Evolutionary conservation across 768 basidiomycete genomes (phyloP), one percentile per base, ranked within the genome.

Genomic region (Lactarius psammicola): DNA sequence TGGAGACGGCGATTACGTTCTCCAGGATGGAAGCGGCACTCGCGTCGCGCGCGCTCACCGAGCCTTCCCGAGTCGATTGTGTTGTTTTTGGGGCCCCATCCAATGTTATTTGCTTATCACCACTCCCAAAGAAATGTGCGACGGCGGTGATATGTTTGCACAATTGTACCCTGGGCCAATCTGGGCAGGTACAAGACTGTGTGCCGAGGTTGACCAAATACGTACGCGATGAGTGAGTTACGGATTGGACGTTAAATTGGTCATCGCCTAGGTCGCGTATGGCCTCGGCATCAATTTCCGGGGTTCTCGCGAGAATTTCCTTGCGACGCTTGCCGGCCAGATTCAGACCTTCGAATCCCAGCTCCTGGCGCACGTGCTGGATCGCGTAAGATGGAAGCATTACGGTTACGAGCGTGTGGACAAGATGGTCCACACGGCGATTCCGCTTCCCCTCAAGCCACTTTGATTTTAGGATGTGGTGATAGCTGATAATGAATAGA

Each of bases 91-190:
- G 23, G 13, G 18, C n/a, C 46, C 31, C 49, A 5, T 60, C n/a
- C 9, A 60, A 2, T 28, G 26, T 7, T 2, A 30, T 46, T 6
- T 28, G 6, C 9, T 34, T 5, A 5, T 34, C 9, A 10, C 26
- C 46, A 0, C 18, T 15, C 46, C 46, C 18, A 13, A 46, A 46
- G 20, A 20, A 34, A 9, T 30, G 33, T 2, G 23, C 18, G 3
- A 62, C 61, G 5, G 49, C 53, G 33, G 20, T 15, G 15, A 62
- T 6, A 36, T 62, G 61, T 18, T 62, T 62, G 36, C 61, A 62
- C 13, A 49, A 28, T 1, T 28, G 3, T 33, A 62, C n/a, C 3
- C 53, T 20, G 15, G 61, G 51, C 18, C 30, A 62, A 15, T 54
- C 49, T n/a, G 34, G 51, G 33, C 61, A 62, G 28, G 20, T 30